A percentile compares a stretch with the other conserved stretches of the same genome.
Conservation (phyloP, 2,329 filamentous ascomycete species). For the Ophiostoma tasmaniense region DNA sequence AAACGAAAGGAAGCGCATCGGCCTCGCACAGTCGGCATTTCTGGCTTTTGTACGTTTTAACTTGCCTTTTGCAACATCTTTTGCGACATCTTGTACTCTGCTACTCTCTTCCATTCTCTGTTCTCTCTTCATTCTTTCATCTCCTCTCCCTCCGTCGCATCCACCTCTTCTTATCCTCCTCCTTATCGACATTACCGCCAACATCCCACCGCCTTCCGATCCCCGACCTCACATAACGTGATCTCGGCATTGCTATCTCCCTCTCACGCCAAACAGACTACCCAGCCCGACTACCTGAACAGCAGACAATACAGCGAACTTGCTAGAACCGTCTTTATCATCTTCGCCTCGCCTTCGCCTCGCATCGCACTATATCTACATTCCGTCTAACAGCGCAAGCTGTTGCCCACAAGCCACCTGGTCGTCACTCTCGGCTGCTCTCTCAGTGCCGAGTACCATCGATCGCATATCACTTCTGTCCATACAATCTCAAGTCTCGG, state of each 20-base stretch:
- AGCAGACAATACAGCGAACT: not conserved
- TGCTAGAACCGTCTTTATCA: not conserved
- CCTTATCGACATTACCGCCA: not conserved
- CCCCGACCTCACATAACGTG: constrained; percentile 5
- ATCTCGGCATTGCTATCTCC: not conserved
- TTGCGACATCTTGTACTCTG: not conserved
- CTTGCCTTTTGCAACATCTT: not conserved
- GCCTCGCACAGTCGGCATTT: constrained; percentile 2
- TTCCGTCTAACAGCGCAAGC: not conserved
- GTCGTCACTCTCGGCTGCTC: not conserved
- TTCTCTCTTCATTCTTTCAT: not conserved
- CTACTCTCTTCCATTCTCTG: not conserved
- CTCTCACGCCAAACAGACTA: not conserved
- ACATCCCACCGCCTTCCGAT: not conserved
- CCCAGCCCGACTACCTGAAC: not conserved
- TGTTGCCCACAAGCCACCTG: not conserved
- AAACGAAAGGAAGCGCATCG: not conserved
- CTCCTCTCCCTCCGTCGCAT: not conserved
- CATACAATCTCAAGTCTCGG: not conserved
- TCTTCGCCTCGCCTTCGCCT: not conserved
- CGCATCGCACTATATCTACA: not conserved
- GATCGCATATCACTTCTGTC: not conserved
- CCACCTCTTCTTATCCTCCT: not conserved
- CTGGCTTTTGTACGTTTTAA: not conserved
- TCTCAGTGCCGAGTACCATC: not conserved